Conservation (phyloP, 2,329 filamentous ascomycete species). For the Phaeophleospora eucalypticola region DNA sequence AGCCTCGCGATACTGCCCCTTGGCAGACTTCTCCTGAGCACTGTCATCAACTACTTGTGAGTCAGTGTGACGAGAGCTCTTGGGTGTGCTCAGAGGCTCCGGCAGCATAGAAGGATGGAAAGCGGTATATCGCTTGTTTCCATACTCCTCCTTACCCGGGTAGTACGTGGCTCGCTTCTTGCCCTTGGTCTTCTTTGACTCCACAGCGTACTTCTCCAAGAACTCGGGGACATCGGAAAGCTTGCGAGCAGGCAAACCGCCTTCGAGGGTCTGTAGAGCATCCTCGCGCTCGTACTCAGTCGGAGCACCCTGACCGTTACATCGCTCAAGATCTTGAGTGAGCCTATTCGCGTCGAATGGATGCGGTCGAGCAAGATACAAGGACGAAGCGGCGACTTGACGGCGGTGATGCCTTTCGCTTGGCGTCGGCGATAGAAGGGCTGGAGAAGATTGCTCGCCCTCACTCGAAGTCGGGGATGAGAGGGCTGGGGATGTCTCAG, state of each 20-base stretch:
- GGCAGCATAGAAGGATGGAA: background rate
- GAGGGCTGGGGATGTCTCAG: background rate
- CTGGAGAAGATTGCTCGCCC: background rate
- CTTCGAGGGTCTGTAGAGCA: background rate
- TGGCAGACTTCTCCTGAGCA: no score
- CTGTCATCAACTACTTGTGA: background rate
- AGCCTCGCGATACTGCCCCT: no score
- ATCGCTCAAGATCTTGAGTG: background rate
- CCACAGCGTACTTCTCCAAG: background rate
- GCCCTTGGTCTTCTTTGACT: background rate
- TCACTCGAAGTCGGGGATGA: background rate
- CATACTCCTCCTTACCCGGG: background rate
- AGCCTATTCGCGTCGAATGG: background rate
- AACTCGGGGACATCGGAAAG: background rate
- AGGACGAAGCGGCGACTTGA: background rate
- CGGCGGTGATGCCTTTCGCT: background rate
- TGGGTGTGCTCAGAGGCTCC: background rate
- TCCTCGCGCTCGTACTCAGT: background rate
- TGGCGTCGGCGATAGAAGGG: background rate
- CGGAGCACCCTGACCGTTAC: background rate
- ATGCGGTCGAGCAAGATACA: background rate
- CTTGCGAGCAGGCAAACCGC: background rate
- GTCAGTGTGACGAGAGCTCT: background rate
- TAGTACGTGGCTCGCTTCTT: background rate
- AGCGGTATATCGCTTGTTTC: background rate